Evolutionary conservation across 163 green algal genomes (phyloP).

Genomic region (Picocystis sp.): DNA sequence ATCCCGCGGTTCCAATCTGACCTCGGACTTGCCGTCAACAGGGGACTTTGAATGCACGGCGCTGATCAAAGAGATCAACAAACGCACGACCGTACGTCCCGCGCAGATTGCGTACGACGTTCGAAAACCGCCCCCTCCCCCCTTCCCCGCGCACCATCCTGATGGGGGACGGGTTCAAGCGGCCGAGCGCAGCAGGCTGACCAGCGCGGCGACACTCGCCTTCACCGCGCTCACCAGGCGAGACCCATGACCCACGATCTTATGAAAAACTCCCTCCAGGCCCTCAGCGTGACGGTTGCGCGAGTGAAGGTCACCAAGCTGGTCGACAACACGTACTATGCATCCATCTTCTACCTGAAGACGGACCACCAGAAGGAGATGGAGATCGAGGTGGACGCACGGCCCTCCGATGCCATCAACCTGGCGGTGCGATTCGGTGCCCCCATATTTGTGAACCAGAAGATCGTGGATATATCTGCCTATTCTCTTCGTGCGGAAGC

Average conservation of each 20-base stretch:
- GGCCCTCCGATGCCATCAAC: constrained; percentile 51
- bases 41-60: constrained; percentile 27
- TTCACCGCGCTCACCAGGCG: constrained; percentile 11
- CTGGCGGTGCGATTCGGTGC: constrained; percentile 38
- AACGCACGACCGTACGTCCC: constrained; percentile 15
- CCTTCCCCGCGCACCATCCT: not conserved
- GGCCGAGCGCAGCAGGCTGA: not conserved
- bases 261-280: constrained; percentile 34
- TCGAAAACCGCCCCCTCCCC: not conserved
- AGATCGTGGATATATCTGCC: constrained; percentile 1
- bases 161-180: not conserved
- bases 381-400: constrained; percentile 37
- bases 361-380: not conserved
- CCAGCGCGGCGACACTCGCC: not conserved
- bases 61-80: constrained; percentile 31
- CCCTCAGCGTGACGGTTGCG: constrained; percentile 31
- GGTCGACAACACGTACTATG: constrained; percentile 43
- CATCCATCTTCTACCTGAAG: constrained; percentile 28
- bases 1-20: not conserved
- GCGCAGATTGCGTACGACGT: not conserved
- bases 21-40: not conserved
- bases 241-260: constrained; percentile 49
- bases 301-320: constrained; percentile 30
- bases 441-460: constrained; percentile 31
- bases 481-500: not conserved